A percentile compares a stretch with the other conserved stretches of the same genome.
Conservation (phyloP, 2,329 filamentous ascomycete species). For the Claviceps pusilla region DNA sequence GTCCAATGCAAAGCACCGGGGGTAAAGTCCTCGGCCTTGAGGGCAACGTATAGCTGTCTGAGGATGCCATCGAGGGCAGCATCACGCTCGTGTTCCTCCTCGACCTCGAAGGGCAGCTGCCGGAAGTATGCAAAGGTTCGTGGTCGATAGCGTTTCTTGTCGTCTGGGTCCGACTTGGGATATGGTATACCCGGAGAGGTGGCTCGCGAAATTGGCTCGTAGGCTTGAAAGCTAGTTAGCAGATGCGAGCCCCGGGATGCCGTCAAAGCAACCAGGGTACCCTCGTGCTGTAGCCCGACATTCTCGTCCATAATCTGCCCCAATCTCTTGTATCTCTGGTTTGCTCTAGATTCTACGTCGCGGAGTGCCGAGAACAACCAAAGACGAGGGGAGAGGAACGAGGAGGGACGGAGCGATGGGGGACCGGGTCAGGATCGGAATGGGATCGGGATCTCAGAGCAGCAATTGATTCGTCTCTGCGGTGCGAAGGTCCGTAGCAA, state of each 20-base stretch:
- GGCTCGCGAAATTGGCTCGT: constrained; percentile 65
- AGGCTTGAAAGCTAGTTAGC: constrained; percentile 26
- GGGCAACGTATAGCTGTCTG: constrained; percentile 81
- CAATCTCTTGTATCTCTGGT: neutral
- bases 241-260: constrained; percentile 19
- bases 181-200: constrained; percentile 63
- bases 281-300: constrained; percentile 19
- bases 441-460: neutral
- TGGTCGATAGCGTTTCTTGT: constrained; percentile 57
- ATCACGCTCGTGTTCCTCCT: constrained; percentile 64
- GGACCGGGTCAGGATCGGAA: neutral
- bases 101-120: constrained; percentile 77
- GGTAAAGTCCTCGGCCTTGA: constrained; percentile 85
- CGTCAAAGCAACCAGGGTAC: constrained; percentile 16
- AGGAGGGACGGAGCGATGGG: neutral
- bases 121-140: constrained; percentile 88
- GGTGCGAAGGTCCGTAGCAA: neutral
- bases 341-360: neutral
- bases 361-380: neutral
- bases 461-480: neutral
- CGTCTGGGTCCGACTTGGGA: constrained; percentile 32
- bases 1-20: constrained; percentile 95
- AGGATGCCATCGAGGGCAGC: constrained; percentile 73
- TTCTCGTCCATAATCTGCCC: constrained; percentile 24
- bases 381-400: neutral